phyloP scores from a whole-genome alignment of 257 asterid genomes.

The Gentiana dahurica region DNA sequence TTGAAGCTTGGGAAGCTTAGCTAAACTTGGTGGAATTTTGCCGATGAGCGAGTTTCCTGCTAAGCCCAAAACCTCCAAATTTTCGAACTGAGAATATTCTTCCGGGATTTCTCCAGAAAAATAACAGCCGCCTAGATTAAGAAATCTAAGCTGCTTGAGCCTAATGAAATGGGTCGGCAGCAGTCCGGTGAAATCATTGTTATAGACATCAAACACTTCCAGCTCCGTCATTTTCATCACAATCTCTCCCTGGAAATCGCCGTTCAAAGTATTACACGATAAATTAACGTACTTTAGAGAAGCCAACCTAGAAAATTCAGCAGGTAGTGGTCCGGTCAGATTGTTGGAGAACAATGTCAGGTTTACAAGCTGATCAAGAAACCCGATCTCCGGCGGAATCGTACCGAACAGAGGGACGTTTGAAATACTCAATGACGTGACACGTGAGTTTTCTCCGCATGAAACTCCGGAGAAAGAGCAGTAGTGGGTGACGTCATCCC shows the following conservation, averaged over 20 bases:
- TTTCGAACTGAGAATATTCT: slow-evolving; percentile 43
- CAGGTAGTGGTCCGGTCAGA: slow-evolving; percentile 60
- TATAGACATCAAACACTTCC: slow-evolving; percentile 52
- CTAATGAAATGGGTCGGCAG: slow-evolving; percentile 49
- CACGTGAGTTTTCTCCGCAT: slow-evolving; percentile 43
- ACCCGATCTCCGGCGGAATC: slow-evolving; percentile 64
- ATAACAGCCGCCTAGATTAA: slow-evolving; percentile 56
- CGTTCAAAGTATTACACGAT: slow-evolving; percentile 36
- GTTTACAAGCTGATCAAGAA: slow-evolving; percentile 41
- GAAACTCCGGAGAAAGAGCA: slow-evolving; percentile 72
- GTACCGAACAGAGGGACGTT: slow-evolving; percentile 42
- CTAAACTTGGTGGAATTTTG: slow-evolving; percentile 53
- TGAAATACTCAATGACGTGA: slow-evolving; percentile 39
- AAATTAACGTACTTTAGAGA: slow-evolving; percentile 40
- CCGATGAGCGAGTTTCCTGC: slow-evolving; percentile 70
- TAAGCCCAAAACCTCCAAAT: slow-evolving; percentile 39
- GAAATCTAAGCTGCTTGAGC: slow-evolving; percentile 28
- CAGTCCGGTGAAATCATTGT: slow-evolving; percentile 54
- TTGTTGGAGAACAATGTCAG: slow-evolving; percentile 43
- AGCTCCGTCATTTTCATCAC: slow-evolving; percentile 28
- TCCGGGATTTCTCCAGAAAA: slow-evolving; percentile 79
- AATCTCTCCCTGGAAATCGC: slow-evolving; percentile 35
- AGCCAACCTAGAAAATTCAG: slow-evolving; percentile 34
- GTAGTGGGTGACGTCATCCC: slow-evolving; percentile 20
- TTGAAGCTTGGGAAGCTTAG: slow-evolving; percentile 42